Evolutionary conservation across 345 rosid species (phyloP), one percentile per base, ranked within the genome.

Genomic region (Euphorbia peplus): DNA sequence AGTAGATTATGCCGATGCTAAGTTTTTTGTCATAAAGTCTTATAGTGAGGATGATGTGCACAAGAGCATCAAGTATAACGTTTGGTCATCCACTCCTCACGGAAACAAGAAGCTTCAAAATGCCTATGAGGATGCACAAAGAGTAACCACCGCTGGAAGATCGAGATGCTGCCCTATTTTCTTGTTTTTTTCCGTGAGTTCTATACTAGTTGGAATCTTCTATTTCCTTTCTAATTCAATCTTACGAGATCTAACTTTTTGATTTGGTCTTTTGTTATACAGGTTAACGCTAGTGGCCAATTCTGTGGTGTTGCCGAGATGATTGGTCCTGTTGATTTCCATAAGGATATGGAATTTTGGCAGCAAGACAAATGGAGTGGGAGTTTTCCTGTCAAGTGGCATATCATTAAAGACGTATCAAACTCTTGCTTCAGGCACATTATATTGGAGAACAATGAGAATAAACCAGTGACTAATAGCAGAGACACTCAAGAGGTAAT

Each of bases 361-460:
- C 99, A 90, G 84, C 99, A 95, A 80, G 96, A 95, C 73, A 95
- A 95, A 80, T 95, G 98, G 99, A 90, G 87, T 50, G 99, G 99
- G 54, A 88, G 96, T 81, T 91, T 95, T 73, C 83, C 87, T 69
- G 95, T 95, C 44, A 95, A 88, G 82, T 91, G 99, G 99, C 98
- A 91, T 70, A 73, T 95, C 39, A 85, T 95, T 48, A 95, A 91
- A 80, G 96, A 95, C 77, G 83, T 90, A 63, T 86, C 89, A 52
- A 95, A 91, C 76, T 79, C 82, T 58, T 81, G 73, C 67, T 83
- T 95, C 65, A 83, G 96, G 80, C 95, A 90, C 80, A 91, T 95
- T 56, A 87, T 86, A 72, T 78, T 95, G 67, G 87, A 82, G 80
- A 91, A 90, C 83, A 95, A 95, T 79, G 99, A 95, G 84, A 87